Conservation (phyloP, 495 filamentous ascomycete genomes). For the Neurospora sp. region DNA sequence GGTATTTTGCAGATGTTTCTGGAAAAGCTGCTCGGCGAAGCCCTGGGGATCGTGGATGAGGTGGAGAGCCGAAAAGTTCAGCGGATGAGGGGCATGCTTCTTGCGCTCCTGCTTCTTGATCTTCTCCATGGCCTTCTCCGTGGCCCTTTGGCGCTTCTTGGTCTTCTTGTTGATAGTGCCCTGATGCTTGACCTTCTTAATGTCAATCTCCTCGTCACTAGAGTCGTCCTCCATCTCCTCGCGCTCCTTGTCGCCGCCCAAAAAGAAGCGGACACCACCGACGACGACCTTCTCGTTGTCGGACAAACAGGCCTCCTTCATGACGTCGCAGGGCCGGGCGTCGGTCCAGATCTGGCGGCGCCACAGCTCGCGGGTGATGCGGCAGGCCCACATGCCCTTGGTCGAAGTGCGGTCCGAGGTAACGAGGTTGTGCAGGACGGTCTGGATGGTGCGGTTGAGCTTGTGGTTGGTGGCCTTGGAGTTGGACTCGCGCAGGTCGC, state of each 20-base stretch:
- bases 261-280: constrained; percentile 85
- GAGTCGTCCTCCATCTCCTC: constrained; percentile 86
- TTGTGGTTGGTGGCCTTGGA: constrained; percentile 77
- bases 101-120: constrained; percentile 69
- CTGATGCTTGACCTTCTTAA: constrained; percentile 74
- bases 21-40: constrained; percentile 84
- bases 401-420: constrained; percentile 71
- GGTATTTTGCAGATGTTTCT: constrained; percentile 77
- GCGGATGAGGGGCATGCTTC: constrained; percentile 71
- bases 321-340: constrained; percentile 82
- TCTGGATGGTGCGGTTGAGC: constrained; percentile 86
- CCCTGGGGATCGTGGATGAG: constrained; percentile 91
- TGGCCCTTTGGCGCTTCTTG: constrained; percentile 67
- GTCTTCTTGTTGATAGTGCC: constrained; percentile 90
- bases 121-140: constrained; percentile 68
- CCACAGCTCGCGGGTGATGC: constrained; percentile 32
- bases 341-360: constrained; percentile 31
- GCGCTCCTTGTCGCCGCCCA: constrained; percentile 88
- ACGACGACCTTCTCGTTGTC: constrained; percentile 83
- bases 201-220: constrained; percentile 71
- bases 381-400: constrained; percentile 80
- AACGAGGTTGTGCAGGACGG: constrained; percentile 81
- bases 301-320: constrained; percentile 78
- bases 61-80: constrained; percentile 96
- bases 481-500: constrained; percentile 79